A percentile compares a stretch with the other conserved stretches of the same genome.
Conservation (phyloP, 163 green algal species). For the Dunaliella salina region DNA sequence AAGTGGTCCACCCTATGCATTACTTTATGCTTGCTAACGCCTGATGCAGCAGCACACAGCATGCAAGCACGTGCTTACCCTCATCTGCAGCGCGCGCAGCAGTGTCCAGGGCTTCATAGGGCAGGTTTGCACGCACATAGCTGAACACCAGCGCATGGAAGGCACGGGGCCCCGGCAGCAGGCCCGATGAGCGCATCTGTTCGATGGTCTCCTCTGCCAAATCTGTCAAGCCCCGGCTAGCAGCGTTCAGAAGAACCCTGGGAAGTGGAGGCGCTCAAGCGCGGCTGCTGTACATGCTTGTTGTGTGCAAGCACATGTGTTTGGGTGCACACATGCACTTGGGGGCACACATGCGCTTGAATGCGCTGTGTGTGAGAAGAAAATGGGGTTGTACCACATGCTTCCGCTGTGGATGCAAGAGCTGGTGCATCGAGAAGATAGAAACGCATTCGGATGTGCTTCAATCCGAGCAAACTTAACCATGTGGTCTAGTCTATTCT, state of each 20-base stretch:
- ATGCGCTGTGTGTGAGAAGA: too few species aligned
- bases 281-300: too few species aligned
- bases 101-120: conserved; percentile 42
- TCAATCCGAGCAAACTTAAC: neutral
- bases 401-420: neutral
- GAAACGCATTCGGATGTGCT: neutral
- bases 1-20: too few species aligned
- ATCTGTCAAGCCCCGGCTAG: conserved; percentile 21
- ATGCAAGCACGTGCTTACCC: conserved; percentile 5
- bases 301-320: too few species aligned
- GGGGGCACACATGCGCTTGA: neutral
- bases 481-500: neutral
- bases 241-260: conserved; percentile 36
- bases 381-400: neutral
- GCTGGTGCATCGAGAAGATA: neutral
- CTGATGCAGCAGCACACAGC: too few species aligned
- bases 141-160: conserved; percentile 63
- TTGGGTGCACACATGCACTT: neutral
- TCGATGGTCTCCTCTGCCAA: conserved; percentile 15
- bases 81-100: conserved; percentile 32
- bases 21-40: too few species aligned
- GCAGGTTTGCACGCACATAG: conserved; percentile 43
- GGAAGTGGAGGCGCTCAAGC: too few species aligned
- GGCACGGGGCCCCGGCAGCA: conserved; percentile 59
- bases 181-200: conserved; percentile 47